These are phyloP conservation scores for Acer negundo DNA, from an alignment of 345 rosid species.

Conservation along the genomic window DNA sequence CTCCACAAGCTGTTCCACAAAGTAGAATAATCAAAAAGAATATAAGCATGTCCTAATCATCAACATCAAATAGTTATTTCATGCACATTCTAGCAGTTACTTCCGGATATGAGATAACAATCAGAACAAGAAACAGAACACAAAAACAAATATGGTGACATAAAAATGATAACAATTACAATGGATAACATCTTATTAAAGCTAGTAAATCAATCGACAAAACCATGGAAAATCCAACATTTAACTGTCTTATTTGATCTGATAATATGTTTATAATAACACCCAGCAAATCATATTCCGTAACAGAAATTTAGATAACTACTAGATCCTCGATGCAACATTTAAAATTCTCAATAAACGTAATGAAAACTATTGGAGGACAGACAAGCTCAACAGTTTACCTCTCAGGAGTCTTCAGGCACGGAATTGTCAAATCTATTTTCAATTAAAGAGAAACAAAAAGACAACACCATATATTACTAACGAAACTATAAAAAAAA, in stretches of 20 bases:
- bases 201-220: not conserved
- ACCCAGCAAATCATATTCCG: too few species aligned
- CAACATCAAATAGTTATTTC: too few species aligned
- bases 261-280: too few species aligned
- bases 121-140: not conserved
- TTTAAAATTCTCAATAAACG: not conserved
- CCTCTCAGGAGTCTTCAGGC: conserved; percentile 95
- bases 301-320: too few species aligned
- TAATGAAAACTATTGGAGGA: not conserved
- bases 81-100: too few species aligned
- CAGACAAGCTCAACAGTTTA: conserved; percentile 19
- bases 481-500: not conserved
- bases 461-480: conserved; percentile 7
- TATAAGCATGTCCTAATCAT: too few species aligned
- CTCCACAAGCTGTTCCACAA: too few species aligned
- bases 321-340: not conserved
- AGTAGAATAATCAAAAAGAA: too few species aligned
- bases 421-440: conserved; percentile 76
- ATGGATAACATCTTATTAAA: not conserved
- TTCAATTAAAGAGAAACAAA: conserved; percentile 22
- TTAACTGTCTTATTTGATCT: not conserved
- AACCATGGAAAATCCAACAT: not conserved
- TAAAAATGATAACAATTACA: not conserved
- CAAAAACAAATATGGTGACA: not conserved
- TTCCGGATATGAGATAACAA: too few species aligned